A percentile compares a stretch with the other conserved stretches of the same genome.
These are phyloP conservation scores for Phytophthora gonapodyides DNA, from an alignment of 352 stramenopile species.

Conservation along the genomic window DNA sequence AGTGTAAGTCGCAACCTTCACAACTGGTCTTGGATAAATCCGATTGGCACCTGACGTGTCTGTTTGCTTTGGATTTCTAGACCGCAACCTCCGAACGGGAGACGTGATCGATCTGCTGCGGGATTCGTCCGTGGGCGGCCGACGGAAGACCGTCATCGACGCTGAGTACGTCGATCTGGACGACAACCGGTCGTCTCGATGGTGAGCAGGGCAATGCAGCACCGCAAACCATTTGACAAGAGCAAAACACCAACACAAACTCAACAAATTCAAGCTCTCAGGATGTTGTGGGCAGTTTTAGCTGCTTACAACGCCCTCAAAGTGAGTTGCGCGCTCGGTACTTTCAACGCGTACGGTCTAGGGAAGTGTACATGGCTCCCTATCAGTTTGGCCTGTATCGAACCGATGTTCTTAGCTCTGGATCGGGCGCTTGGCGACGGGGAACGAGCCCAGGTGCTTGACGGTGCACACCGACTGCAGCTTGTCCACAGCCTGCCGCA, in stretches of 20 bases:
- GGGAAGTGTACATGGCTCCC: conserved; percentile 23
- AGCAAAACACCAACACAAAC: conserved; percentile 5
- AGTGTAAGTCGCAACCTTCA: conserved; percentile 49
- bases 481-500: conserved; percentile 57
- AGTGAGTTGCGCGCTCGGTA: neutral
- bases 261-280: conserved; percentile 6
- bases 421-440: conserved; percentile 56
- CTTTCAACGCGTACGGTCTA: conserved; percentile 20
- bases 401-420: conserved; percentile 35
- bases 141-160: conserved; percentile 67
- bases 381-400: conserved; percentile 3
- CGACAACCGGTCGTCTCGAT: conserved; percentile 29
- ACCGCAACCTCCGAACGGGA: conserved; percentile 57
- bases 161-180: conserved; percentile 76
- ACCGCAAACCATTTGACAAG: conserved; percentile 1
- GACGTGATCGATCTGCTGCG: conserved; percentile 73
- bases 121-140: conserved; percentile 36
- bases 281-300: conserved; percentile 3
- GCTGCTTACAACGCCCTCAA: neutral
- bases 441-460: conserved; percentile 82
- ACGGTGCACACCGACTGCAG: conserved; percentile 66
- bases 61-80: conserved; percentile 29
- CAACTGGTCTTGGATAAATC: neutral
- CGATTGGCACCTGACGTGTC: conserved; percentile 4
- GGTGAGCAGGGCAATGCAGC: conserved; percentile 21